Evolutionary conservation across 352 stramenopile genomes (phyloP).

Genomic region (Phytopythium sindhum): DNA sequence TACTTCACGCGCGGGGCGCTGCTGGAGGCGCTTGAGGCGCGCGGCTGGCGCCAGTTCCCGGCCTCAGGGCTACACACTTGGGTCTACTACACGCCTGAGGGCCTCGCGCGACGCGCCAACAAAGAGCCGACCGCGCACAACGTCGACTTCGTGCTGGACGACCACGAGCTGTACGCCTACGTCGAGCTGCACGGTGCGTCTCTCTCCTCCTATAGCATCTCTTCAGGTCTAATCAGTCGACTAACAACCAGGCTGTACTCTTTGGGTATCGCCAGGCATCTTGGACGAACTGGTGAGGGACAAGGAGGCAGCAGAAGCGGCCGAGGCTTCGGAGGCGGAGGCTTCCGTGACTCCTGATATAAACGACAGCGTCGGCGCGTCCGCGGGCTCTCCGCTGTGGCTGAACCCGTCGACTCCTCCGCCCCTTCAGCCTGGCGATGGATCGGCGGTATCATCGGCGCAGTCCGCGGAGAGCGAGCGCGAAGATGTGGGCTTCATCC

Average conservation of each 20-base stretch:
- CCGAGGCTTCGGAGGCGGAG: neutral
- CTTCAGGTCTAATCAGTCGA: no score
- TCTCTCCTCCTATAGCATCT: neutral
- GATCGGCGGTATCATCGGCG: neutral
- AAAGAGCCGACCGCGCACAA: slow-evolving; percentile 5
- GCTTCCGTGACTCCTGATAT: neutral
- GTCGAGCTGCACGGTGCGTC: slow-evolving; percentile 8
- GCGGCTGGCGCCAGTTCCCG: slow-evolving; percentile 8
- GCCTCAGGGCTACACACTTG: slow-evolving; percentile 3
- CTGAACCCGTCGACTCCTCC: slow-evolving; percentile 2
- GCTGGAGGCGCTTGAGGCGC: slow-evolving; percentile 7
- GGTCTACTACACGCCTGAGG: slow-evolving; percentile 14
- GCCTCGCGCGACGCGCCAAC: slow-evolving; percentile 29
- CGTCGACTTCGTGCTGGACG: slow-evolving; percentile 10
- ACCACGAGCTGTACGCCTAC: slow-evolving; percentile 5
- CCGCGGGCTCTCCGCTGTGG: neutral
- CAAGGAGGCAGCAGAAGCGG: neutral
- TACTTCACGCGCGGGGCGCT: slow-evolving; percentile 8
- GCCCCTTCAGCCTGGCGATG: no score
- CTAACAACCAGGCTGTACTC: neutral
- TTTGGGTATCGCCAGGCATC: neutral
- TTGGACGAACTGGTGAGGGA: slow-evolving; percentile 6
- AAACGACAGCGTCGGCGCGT: neutral
- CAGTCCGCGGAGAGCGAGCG: neutral
- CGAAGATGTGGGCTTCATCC: neutral